These are phyloP conservation scores for Tetradesmus lagerheimii DNA, from an alignment of 139 green algal species.

Conservation along the genomic window DNA sequence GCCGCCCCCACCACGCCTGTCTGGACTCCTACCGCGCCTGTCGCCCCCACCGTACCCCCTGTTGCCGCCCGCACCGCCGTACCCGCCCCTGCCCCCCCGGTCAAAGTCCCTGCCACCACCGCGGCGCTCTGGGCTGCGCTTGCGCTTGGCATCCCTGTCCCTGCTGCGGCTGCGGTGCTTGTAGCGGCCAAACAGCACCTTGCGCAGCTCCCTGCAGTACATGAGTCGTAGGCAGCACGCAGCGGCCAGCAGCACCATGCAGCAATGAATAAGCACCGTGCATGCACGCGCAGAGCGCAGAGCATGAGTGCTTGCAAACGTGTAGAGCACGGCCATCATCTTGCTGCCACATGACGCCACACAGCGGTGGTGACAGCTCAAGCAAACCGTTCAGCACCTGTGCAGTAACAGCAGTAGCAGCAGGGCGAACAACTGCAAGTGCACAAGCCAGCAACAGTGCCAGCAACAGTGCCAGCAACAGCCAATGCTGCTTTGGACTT, in stretches of 20 bases:
- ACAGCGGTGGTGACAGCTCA: too few species aligned
- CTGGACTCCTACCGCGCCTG: slow-evolving; percentile 32
- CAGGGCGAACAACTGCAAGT: too few species aligned
- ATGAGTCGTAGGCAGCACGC: not conserved
- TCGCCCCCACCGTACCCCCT: slow-evolving; percentile 37
- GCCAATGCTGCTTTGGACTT: too few species aligned
- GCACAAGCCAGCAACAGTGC: too few species aligned
- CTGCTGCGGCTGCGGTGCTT: slow-evolving; percentile 61
- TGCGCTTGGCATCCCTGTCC: slow-evolving; percentile 20
- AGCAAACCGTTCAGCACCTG: too few species aligned
- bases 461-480: too few species aligned
- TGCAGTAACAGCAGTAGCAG: too few species aligned
- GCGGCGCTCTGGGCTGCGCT: not conserved
- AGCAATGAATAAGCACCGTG: too few species aligned
- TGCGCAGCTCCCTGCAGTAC: slow-evolving; percentile 69
- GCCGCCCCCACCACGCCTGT: slow-evolving; percentile 42
- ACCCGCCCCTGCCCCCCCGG: slow-evolving; percentile 33
- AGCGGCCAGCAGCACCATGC: not conserved
- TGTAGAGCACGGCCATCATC: too few species aligned
- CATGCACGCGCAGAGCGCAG: too few species aligned
- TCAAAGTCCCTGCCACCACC: slow-evolving; percentile 27
- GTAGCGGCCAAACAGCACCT: slow-evolving; percentile 90
- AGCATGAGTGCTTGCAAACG: too few species aligned
- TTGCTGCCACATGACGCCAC: too few species aligned
- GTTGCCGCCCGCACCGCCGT: not conserved